A percentile compares a stretch with the other conserved stretches of the same genome.
Conservation (phyloP, 805 yeast species). For the Metschnikowia anglica region DNA sequence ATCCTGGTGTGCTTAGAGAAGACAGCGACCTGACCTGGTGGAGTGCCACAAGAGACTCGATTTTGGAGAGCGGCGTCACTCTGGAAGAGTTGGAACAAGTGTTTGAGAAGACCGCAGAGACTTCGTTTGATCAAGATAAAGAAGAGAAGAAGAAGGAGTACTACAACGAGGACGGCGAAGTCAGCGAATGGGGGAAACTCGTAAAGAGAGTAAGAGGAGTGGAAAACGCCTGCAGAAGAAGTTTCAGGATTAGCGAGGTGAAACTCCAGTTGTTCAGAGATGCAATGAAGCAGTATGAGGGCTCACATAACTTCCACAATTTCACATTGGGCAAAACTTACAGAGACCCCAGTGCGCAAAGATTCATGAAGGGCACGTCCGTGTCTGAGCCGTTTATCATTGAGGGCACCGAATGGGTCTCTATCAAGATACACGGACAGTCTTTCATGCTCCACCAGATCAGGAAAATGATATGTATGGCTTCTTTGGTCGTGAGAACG, state of each 20-base stretch:
- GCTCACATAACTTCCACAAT: constrained; percentile 90
- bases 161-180: constrained; percentile 35
- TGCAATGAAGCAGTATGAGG: constrained; percentile 72
- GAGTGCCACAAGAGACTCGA: constrained; percentile 39
- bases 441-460: constrained; percentile 98
- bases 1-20: constrained; percentile 58
- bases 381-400: constrained; percentile 90
- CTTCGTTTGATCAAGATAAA: constrained; percentile 28
- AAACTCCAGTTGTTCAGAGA: constrained; percentile 63
- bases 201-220: constrained; percentile 55
- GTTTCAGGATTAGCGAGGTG: constrained; percentile 61
- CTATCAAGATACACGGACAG: constrained; percentile 96
- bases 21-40: constrained; percentile 72
- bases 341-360: constrained; percentile 79
- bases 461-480: constrained; percentile 97
- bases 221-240: constrained; percentile 67
- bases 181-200: constrained; percentile 39
- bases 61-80: constrained; percentile 22
- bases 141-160: constrained; percentile 29
- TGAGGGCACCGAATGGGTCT: constrained; percentile 93
- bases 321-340: constrained; percentile 79
- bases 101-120: constrained; percentile 35
- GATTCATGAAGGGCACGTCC: constrained; percentile 76
- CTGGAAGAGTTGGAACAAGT: constrained; percentile 17
- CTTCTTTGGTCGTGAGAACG: constrained; percentile 77